phyloP scores from a whole-genome alignment of 2,329 filamentous ascomycete genomes.

The Exophiala xenobiotica region DNA sequence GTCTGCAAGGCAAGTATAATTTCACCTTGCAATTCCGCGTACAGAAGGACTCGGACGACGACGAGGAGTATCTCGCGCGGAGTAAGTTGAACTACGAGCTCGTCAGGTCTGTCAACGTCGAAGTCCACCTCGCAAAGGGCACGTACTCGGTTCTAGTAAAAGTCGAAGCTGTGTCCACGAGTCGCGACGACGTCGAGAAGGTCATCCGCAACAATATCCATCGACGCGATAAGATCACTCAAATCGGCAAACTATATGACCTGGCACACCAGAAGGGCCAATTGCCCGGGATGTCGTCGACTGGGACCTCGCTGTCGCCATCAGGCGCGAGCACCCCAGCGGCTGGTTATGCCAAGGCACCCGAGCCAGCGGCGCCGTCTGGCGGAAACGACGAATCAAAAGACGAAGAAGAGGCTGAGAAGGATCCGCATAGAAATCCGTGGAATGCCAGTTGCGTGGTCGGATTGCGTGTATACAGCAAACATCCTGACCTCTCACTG shows the following conservation, averaged over 20 bases:
- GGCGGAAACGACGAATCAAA: constrained; percentile 33
- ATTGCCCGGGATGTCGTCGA: constrained; percentile 24
- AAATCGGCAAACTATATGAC: constrained; percentile 49
- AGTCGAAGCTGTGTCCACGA: constrained; percentile 63
- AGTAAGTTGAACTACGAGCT: constrained; percentile 60
- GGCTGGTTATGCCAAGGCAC: constrained; percentile 32
- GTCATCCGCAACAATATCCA: constrained; percentile 66
- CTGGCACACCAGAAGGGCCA: constrained; percentile 46
- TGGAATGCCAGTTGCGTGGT: constrained; percentile 65
- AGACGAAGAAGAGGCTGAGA: constrained; percentile 17
- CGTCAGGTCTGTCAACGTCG: constrained; percentile 72
- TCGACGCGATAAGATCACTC: constrained; percentile 68
- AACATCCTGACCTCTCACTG: constrained; percentile 45
- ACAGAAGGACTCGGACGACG: constrained; percentile 53
- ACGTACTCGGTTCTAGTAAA: constrained; percentile 75
- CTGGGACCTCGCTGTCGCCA: constrained; percentile 1
- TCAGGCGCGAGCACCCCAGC: constrained; percentile 28
- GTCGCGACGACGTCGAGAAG: constrained; percentile 49
- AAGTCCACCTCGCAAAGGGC: constrained; percentile 71
- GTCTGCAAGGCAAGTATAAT: constrained; percentile 57
- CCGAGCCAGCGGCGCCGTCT: constrained; percentile 30
- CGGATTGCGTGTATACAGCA: constrained; percentile 56
- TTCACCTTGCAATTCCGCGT: constrained; percentile 61
- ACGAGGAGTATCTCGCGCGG: constrained; percentile 59
- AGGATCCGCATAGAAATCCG: constrained; percentile 39